Evolutionary conservation across 192 early-diverging fungal species (phyloP).

Genomic region (Gonapodya prolifera): DNA sequence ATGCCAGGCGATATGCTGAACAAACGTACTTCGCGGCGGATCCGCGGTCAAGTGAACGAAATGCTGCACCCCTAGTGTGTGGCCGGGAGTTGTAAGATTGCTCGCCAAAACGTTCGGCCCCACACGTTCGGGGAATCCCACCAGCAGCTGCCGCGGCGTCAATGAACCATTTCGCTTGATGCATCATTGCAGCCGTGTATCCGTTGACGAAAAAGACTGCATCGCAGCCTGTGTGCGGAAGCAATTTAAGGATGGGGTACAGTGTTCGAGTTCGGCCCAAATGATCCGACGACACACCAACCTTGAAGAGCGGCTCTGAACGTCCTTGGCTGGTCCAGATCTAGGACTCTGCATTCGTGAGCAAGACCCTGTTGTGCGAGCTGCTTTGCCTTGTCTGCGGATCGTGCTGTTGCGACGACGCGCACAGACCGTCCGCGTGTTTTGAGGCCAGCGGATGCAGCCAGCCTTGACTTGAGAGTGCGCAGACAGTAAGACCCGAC

Average conservation of each 20-base stretch:
- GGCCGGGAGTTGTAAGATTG: too few relatives aligned
- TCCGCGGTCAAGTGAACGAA: neutral
- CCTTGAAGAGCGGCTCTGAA: neutral
- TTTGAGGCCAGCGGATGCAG: neutral
- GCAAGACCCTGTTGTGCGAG: neutral
- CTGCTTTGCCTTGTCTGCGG: neutral
- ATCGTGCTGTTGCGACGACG: neutral
- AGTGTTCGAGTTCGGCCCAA: too few relatives aligned
- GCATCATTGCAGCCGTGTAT: neutral
- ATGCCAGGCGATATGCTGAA: neutral
- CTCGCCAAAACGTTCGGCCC: too few relatives aligned
- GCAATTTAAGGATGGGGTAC: too few relatives aligned
- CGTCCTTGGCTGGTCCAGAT: neutral
- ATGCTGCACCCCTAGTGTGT: neutral
- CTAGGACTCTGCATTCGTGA: neutral
- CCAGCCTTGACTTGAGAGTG: neutral
- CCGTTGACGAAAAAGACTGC: neutral
- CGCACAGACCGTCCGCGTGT: neutral
- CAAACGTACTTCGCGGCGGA: neutral
- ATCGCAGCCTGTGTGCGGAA: neutral
- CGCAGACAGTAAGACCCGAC: neutral
- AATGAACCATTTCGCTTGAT: neutral
- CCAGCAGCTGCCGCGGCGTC: constrained; percentile 2
- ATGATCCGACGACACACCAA: neutral
- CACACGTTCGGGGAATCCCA: too few relatives aligned